These are phyloP conservation scores for Brettanomyces sp. DNA, from an alignment of 805 yeast species.

Conservation along the genomic window DNA sequence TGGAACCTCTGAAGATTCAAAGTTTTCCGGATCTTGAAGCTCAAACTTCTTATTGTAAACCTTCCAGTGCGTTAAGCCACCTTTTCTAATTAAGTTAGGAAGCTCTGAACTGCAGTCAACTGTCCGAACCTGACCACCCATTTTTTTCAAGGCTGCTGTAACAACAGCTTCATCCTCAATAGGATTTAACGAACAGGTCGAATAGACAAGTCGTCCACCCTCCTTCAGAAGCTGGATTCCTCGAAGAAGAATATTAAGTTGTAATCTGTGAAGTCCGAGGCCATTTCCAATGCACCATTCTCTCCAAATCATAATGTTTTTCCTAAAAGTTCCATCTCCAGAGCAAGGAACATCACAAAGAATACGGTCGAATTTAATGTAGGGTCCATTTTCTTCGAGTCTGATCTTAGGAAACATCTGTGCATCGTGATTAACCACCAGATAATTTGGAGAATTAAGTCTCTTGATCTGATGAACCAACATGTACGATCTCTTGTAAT, in stretches of 20 bases:
- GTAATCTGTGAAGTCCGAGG: slow-evolving; percentile 82
- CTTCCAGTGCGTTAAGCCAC: slow-evolving; percentile 77
- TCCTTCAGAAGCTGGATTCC: slow-evolving; percentile 81
- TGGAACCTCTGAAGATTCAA: slow-evolving; percentile 31
- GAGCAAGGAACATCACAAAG: slow-evolving; percentile 99
- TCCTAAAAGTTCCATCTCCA: slow-evolving; percentile 98
- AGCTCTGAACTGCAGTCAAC: slow-evolving; percentile 65
- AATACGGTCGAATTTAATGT: slow-evolving; percentile 80
- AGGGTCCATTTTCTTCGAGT: slow-evolving; percentile 31
- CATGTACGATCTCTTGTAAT: slow-evolving; percentile 94
- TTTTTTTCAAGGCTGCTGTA: slow-evolving; percentile 79
- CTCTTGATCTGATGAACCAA: slow-evolving; percentile 95
- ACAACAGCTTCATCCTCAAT: slow-evolving; percentile 96
- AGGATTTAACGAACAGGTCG: slow-evolving; percentile 94
- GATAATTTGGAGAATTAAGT: slow-evolving; percentile 81
- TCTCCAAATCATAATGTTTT: slow-evolving; percentile 92
- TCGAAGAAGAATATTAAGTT: slow-evolving; percentile 77
- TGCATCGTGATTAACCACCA: slow-evolving; percentile 95
- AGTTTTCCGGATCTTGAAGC: slow-evolving; percentile 34
- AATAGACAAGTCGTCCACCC: slow-evolving; percentile 91
- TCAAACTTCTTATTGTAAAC: slow-evolving; percentile 76
- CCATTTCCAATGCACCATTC: slow-evolving; percentile 89
- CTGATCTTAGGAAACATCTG: slow-evolving; percentile 85
- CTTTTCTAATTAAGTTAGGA: slow-evolving; percentile 68
- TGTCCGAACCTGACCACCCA: slow-evolving; percentile 57